These are phyloP conservation scores for Colletotrichum agaves DNA, from an alignment of 2,329 filamentous ascomycete species.

Conservation along the genomic window DNA sequence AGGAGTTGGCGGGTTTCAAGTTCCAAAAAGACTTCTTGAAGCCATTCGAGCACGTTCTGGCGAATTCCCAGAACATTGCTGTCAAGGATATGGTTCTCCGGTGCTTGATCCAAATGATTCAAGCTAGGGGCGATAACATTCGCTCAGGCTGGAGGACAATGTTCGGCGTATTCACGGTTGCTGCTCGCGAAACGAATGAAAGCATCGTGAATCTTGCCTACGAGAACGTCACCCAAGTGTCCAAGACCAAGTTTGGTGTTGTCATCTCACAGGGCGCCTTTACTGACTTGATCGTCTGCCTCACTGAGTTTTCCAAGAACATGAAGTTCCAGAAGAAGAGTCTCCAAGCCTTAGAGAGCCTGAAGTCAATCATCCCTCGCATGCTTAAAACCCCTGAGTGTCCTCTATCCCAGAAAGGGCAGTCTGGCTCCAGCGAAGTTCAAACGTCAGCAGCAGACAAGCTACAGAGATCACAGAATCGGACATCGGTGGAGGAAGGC, in stretches of 20 bases:
- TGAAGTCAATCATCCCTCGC: conserved; percentile 92
- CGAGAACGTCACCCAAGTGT: conserved; percentile 95
- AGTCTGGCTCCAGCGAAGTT: conserved; percentile 47
- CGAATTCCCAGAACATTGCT: conserved; percentile 87
- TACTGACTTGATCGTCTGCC: conserved; percentile 92
- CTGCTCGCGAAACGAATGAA: conserved; percentile 92
- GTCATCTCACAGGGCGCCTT: conserved; percentile 98
- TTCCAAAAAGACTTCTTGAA: conserved; percentile 99
- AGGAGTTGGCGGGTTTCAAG: conserved; percentile 97
- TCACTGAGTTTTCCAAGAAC: conserved; percentile 99
- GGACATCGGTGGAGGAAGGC: conserved; percentile 93
- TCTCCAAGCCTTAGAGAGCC: conserved; percentile 90
- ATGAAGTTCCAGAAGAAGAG: conserved; percentile 99
- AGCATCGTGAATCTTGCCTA: conserved; percentile 96
- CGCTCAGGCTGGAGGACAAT: conserved; percentile 98
- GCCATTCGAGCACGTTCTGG: conserved; percentile 97
- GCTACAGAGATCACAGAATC: conserved; percentile 68
- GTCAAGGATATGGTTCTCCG: conserved; percentile 98
- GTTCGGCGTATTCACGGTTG: conserved; percentile 98
- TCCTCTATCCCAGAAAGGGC: conserved; percentile 77
- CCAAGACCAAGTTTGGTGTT: conserved; percentile 93
- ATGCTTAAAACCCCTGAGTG: conserved; percentile 98
- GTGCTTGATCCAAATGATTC: conserved; percentile 99
- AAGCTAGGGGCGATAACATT: conserved; percentile 95
- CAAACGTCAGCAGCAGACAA: conserved; percentile 56